phyloP scores from a whole-genome alignment of 805 yeast species.

The Starmerella powellii region DNA sequence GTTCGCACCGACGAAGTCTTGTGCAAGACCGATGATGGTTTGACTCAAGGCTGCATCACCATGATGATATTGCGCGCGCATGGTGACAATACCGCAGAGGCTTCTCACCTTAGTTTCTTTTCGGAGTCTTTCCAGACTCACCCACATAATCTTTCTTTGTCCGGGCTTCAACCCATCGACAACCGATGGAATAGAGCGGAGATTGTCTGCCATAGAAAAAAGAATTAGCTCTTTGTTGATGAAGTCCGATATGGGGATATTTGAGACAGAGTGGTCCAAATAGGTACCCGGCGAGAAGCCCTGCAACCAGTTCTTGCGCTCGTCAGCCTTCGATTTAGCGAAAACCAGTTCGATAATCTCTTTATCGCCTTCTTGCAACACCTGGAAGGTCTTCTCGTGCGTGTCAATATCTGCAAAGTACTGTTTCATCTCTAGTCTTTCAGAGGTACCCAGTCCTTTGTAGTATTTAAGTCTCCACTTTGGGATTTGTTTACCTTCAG shows the following conservation, averaged over 20 bases:
- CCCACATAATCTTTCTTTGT: slow-evolving; percentile 84
- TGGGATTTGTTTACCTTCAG: slow-evolving; percentile 57
- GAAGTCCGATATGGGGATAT: slow-evolving; percentile 84
- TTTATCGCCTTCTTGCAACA: slow-evolving; percentile 61
- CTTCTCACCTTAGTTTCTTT: slow-evolving; percentile 81
- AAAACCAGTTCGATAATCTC: slow-evolving; percentile 80
- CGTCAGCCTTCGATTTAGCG: slow-evolving; percentile 90
- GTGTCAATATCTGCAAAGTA: slow-evolving; percentile 75
- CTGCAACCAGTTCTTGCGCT: slow-evolving; percentile 92
- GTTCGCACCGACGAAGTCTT: slow-evolving; percentile 86
- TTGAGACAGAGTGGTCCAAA: slow-evolving; percentile 60
- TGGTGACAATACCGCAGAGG: slow-evolving; percentile 79
- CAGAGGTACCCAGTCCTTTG: slow-evolving; percentile 97
- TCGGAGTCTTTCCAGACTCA: slow-evolving; percentile 68
- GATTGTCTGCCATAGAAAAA: slow-evolving; percentile 92
- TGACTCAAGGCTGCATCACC: slow-evolving; percentile 82
- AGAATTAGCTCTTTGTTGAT: slow-evolving; percentile 89
- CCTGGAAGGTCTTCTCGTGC: slow-evolving; percentile 76
- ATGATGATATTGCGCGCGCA: slow-evolving; percentile 86
- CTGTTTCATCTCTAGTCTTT: slow-evolving; percentile 68
- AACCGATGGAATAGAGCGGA: slow-evolving; percentile 87
- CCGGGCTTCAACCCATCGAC: slow-evolving; percentile 96
- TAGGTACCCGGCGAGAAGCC: slow-evolving; percentile 86
- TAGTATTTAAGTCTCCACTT: slow-evolving; percentile 85
- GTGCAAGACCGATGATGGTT: slow-evolving; percentile 89